Base-by-base conservation (phyloP, 192 early-diverging fungal species). In the Coemansia reversa region DNA sequence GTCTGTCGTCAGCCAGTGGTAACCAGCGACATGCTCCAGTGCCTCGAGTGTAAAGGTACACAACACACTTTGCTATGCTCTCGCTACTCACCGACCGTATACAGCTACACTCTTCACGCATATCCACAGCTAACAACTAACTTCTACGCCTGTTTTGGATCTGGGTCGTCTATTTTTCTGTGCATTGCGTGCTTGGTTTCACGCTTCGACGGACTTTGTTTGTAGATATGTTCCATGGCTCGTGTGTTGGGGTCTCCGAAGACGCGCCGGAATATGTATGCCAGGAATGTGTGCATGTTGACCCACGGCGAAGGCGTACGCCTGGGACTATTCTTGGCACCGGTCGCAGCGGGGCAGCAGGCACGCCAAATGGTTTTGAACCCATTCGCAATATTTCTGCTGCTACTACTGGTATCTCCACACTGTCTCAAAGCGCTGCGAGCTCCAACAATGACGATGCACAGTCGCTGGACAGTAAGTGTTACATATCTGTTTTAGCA, bases 191-290 rank as follows among this genome's bases (percentile, higher is more conserved):
- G 30, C 30, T 32, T 32, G 30, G 4, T 32, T 7, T 7, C 30
- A 32, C 30, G 30, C 30, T 32, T 32, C 30, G 30, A 32, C 7
- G 7, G 7, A 32, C 3, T 63, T 18, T 28, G 29, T 42, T 0
- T 56, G 53, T 60, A 60, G 72, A 68, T 42, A 39, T 54, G 51
- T 75, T 75, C 58, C 72, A 75, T 51, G 66, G 72, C 47, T 65
- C 72, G 66, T 75, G 72, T 45, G 58, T 75, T 9, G 65, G 51
- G n/a, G 62, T 75, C 7, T 8, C 52, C n/a, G 18, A 48, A 20
- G 49, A 71, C 27, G 20, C 29, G 51, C 35, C 66, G 2, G 23
- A 29, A 24, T 75, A 69, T 60, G 63, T 66, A 5, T 69, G 73
- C 60, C 58, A 55, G 33, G 47, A 56, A 49, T 75, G 73, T 32